Evolutionary conservation across 768 basidiomycete species (phyloP), one percentile per base, ranked within the genome.

Genomic region (Tricholoma flavovirens): DNA sequence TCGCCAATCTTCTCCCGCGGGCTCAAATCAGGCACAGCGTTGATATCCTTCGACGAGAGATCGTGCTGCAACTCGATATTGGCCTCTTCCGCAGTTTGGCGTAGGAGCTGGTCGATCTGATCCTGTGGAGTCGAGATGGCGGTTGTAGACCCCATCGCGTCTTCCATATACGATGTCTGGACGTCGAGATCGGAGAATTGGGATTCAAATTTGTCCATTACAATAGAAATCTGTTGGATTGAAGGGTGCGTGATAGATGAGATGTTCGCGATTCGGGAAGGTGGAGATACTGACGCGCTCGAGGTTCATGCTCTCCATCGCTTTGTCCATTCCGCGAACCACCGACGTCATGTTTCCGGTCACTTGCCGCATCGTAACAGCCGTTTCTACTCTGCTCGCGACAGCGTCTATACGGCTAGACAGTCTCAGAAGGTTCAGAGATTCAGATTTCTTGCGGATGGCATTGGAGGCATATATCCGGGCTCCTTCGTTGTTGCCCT

Each of bases 231-330:
- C 96, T 98, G 68, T 19, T 32, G 15, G 29, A 49, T 51, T 36
- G 30, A 49, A 33, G 51, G 11, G 49, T 26, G 5, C 49, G 11
- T 8, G 10, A 3, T n/a, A 7, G 3, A 15, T 36, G 40, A 40
- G 40, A 8, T 19, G 40, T 8, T 32, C 10, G 40, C 17, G 6
- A 11, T 32, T 52, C 4, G 35, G 46, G 26, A 26, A 19, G 30
- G 32, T 42, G 32, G 32, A 19, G 51, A 32, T 36, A 75, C 85
- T 67, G 66, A 97, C 96, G 69, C 88, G 81, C 65, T 99, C 97
- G 55, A 98, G 82, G 76, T 99, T 98, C 97, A 99, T 99, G 72
- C 80, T 89, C 64, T 97, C 90, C 97, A 99, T 98, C 4, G 97
- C 97, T 68, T 88, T 91, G 70, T 99, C 97, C 97, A 99, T 98